Evolutionary conservation across 1,139 yeast species (phyloP), one percentile per base, ranked within the genome.

Genomic region (Meyerozyma smithsonii): DNA sequence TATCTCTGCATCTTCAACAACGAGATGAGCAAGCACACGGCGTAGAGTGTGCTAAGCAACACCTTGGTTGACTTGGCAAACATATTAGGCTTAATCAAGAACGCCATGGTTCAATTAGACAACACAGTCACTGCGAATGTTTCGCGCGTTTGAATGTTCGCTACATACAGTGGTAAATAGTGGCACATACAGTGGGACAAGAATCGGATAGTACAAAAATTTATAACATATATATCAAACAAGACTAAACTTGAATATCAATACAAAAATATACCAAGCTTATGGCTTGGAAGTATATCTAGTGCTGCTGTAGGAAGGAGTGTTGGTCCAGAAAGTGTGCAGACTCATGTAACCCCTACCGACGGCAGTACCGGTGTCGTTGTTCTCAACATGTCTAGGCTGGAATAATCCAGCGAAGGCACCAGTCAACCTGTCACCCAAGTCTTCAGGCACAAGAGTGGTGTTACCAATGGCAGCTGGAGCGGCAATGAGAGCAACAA

Each of bases 401-500:
- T 90, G 97, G 76, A 89, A 77, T 52, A 90, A 66, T 59, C 95
- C 95, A 40, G 70, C 64, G 48, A 81, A 77, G 47, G 79, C 72
- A 52, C 76, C 72, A 15, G 76, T 57, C 41, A 66, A 47, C 33
- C 52, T 39, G 35, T 59, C 64, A 39, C 61, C 64, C 41, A 60
- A 45, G 47, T 54, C 52, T 42, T 70, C 61, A 20, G 69, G 53
- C 36, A 63, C 52, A 38, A 55, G 57, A 26, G 54, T 48, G 28
- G 21, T 30, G 34, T 30, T 30, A 18, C 83, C 73, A 28, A 85
- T 95, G 50, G 79, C 84, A 28, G 97, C 97, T 49, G 99, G 99
- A 28, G 94, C 98, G 52, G 82, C 86, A 61, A 94, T 82, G 59
- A 90, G 66, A 38, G 78, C 81, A 51, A 83, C 79, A 58, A 89